A percentile compares a stretch with the other conserved stretches of the same genome.
Conservation (phyloP, 1,284 basidiomycete species). For the Irpex sp. region DNA sequence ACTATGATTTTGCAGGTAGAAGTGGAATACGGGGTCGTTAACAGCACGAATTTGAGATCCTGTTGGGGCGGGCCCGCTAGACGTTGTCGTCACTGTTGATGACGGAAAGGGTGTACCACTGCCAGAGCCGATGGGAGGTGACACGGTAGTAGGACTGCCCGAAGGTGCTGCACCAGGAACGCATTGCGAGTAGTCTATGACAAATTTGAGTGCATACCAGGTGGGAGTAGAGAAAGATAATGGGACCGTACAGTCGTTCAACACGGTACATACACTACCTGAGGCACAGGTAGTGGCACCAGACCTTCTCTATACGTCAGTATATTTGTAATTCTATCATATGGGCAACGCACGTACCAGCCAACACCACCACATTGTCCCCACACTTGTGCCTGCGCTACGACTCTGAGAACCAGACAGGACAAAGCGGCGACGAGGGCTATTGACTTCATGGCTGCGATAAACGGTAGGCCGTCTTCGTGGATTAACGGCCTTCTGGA, state of each 20-base stretch:
- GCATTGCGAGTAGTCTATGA: conserved; percentile 49
- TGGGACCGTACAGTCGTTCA: conserved; percentile 37
- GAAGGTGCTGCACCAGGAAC: conserved; percentile 30
- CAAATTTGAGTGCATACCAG: conserved; percentile 5
- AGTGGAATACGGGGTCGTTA: conserved; percentile 51
- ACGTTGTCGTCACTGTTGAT: conserved; percentile 35
- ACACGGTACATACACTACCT: conserved; percentile 41
- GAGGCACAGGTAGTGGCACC: conserved; percentile 43
- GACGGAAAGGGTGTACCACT: conserved; percentile 16
- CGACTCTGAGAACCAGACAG: conserved; percentile 11
- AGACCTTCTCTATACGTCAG: conserved; percentile 28
- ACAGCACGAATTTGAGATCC: conserved; percentile 54
- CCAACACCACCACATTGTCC: conserved; percentile 47
- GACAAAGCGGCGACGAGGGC: conserved; percentile 12
- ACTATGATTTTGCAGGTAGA: conserved; percentile 54
- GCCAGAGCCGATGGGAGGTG: conserved; percentile 30
- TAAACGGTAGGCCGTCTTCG: neutral
- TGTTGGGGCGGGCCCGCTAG: conserved; percentile 40
- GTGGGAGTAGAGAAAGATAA: neutral
- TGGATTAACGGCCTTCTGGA: neutral
- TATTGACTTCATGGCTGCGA: conserved; percentile 1
- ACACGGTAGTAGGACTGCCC: conserved; percentile 19
- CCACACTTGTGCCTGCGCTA: conserved; percentile 40
- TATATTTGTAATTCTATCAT: neutral
- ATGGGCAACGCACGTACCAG: conserved; percentile 31